A percentile compares a stretch with the other conserved stretches of the same genome.
Evolutionary conservation across 768 basidiomycete genomes (phyloP).

Genomic region (Hebeloma cylindrosporum): DNA sequence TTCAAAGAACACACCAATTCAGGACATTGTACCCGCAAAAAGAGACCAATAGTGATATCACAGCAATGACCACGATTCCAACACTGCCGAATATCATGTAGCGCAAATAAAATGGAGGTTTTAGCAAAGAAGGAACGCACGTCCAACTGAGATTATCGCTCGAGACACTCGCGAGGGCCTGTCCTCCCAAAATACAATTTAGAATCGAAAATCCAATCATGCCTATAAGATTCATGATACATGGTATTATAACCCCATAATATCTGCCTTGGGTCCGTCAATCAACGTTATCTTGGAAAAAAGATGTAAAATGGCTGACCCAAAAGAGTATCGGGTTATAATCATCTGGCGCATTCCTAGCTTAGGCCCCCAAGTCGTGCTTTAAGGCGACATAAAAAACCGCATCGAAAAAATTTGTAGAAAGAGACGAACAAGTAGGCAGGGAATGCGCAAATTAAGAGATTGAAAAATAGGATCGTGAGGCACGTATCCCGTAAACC

Average conservation of each 20-base stretch:
- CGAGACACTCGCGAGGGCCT: constrained; percentile 43
- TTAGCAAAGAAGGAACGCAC: constrained; percentile 25
- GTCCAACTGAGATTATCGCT: constrained; percentile 43
- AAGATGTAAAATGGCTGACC: constrained; percentile 23
- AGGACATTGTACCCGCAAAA: constrained; percentile 57
- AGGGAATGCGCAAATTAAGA: constrained; percentile 57
- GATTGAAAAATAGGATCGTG: constrained; percentile 66
- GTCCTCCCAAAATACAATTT: constrained; percentile 71
- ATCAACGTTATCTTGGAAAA: not conserved
- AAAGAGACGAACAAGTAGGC: constrained; percentile 52
- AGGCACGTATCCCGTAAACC: constrained; percentile 63
- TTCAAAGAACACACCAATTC: constrained; percentile 35
- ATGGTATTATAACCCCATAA: constrained; percentile 62
- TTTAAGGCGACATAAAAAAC: constrained; percentile 5
- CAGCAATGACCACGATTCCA: constrained; percentile 76
- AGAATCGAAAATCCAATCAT: constrained; percentile 72
- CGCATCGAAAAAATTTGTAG: not conserved
- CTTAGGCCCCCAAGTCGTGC: constrained; percentile 74
- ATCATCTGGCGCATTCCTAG: constrained; percentile 88
- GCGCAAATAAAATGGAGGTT: not conserved
- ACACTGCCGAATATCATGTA: constrained; percentile 43
- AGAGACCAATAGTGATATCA: constrained; percentile 64
- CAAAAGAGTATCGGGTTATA: constrained; percentile 48
- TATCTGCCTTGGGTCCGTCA: constrained; percentile 13
- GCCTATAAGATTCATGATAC: constrained; percentile 60